These are phyloP conservation scores for Massospora cicadina DNA, from an alignment of 371 early-diverging fungal species.

Conservation along the genomic window DNA sequence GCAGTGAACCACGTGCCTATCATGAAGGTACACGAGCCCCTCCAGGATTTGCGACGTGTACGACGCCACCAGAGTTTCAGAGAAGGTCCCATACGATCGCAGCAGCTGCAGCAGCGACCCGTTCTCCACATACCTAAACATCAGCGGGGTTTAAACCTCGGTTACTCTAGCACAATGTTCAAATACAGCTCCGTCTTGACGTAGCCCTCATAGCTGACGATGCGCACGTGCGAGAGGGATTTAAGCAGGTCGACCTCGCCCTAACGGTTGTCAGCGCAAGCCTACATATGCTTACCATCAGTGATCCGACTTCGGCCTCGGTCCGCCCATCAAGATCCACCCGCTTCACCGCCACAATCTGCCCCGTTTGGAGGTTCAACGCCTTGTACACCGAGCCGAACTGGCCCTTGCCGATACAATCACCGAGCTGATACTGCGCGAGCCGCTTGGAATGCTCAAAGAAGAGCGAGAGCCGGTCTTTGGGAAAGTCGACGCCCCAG, in stretches of 20 bases:
- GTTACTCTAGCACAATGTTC: constrained; percentile 73
- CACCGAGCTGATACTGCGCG: constrained; percentile 51
- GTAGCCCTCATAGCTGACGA: constrained; percentile 76
- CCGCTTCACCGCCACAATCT: constrained; percentile 76
- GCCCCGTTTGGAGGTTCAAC: constrained; percentile 65
- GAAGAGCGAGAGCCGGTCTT: constrained; percentile 1
- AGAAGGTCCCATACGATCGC: constrained; percentile 81
- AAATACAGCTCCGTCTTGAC: constrained; percentile 47
- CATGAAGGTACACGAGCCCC: constrained; percentile 82
- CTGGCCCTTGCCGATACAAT: constrained; percentile 82
- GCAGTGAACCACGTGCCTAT: constrained; percentile 73
- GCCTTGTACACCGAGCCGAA: constrained; percentile 78
- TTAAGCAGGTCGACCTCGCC: constrained; percentile 53
- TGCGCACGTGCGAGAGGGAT: constrained; percentile 54
- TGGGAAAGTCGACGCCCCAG: background rate
- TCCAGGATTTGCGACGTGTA: constrained; percentile 81
- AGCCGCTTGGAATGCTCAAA: background rate
- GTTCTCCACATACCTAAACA: constrained; percentile 58
- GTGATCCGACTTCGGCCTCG: constrained; percentile 31
- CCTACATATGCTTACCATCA: constrained; percentile 20
- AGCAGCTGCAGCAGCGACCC: constrained; percentile 79
- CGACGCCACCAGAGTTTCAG: constrained; percentile 78
- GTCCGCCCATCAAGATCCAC: constrained; percentile 46
- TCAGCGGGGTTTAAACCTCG: background rate
- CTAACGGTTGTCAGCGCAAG: constrained; percentile 11